Percentiles rank a stretch among this genome's conserved stretches.
phyloP scores from a whole-genome alignment of 2,329 filamentous ascomycete genomes.

The Ceratocystis harringtonii region DNA sequence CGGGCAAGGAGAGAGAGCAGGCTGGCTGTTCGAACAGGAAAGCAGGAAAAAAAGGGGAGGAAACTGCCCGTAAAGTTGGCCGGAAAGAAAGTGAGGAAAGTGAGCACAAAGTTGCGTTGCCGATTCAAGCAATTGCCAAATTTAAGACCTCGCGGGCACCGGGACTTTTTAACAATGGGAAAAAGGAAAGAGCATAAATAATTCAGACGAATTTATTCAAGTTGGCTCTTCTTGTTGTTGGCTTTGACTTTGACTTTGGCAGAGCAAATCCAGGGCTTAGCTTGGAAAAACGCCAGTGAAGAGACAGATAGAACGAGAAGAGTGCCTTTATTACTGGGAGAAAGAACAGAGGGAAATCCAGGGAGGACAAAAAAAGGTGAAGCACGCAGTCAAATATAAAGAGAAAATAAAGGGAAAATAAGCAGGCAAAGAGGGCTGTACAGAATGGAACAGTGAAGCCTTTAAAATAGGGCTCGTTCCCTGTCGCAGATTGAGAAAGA shows the following conservation, averaged over 20 bases:
- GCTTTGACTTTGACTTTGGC: too few relatives aligned
- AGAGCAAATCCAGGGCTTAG: too few relatives aligned
- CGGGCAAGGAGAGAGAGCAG: neutral
- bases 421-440: neutral
- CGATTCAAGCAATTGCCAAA: neutral
- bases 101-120: neutral
- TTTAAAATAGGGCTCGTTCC: neutral
- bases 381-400: neutral
- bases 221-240: neutral
- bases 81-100: neutral
- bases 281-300: neutral
- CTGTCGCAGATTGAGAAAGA: neutral
- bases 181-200: neutral
- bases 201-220: neutral
- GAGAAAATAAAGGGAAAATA: neutral
- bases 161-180: neutral
- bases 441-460: neutral
- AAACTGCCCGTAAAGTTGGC: neutral
- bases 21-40: neutral
- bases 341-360: neutral
- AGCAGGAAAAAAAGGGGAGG: neutral
- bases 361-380: neutral
- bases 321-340: neutral
- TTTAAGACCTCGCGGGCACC: neutral
- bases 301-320: neutral